These are phyloP conservation scores for Cyclocybe aegerita DNA, from an alignment of 768 basidiomycete species.

Conservation along the genomic window DNA sequence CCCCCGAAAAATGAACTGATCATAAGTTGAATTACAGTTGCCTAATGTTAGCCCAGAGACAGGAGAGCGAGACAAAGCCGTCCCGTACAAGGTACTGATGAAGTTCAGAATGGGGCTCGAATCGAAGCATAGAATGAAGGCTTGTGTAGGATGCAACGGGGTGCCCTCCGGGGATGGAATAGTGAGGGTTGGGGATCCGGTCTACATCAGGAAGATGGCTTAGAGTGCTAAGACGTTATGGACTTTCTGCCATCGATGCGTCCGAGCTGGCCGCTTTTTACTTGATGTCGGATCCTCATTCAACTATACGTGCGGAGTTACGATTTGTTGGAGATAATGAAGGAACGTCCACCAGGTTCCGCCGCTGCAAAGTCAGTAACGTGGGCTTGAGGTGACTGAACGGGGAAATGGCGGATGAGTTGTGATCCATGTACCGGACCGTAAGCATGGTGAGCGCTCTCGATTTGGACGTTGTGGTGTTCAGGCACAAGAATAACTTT, in stretches of 20 bases:
- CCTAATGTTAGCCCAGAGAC: slow-evolving; percentile 71
- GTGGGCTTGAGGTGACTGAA: no score
- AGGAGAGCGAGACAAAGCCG: slow-evolving; percentile 66
- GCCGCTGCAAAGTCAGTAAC: no score
- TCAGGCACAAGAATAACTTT: no score
- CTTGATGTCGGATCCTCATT: no score
- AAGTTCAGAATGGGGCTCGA: slow-evolving; percentile 69
- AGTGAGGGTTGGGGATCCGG: slow-evolving; percentile 60
- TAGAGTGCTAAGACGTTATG: slow-evolving; percentile 1
- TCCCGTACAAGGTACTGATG: slow-evolving; percentile 74
- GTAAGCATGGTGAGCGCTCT: no score
- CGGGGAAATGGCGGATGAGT: no score
- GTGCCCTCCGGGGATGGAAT: slow-evolving; percentile 50
- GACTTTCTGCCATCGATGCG: neutral
- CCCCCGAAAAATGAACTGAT: slow-evolving; percentile 1
- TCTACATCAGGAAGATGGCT: slow-evolving; percentile 46
- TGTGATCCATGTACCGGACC: no score
- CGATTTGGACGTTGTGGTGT: no score
- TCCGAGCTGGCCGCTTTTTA: neutral
- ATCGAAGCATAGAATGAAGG: slow-evolving; percentile 41
- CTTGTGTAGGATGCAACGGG: slow-evolving; percentile 71
- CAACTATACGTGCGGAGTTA: no score
- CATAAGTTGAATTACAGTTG: slow-evolving; percentile 38
- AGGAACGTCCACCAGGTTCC: no score
- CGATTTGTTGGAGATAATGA: no score